phyloP scores from a whole-genome alignment of 768 basidiomycete genomes.

The Boletellus emodensis region DNA sequence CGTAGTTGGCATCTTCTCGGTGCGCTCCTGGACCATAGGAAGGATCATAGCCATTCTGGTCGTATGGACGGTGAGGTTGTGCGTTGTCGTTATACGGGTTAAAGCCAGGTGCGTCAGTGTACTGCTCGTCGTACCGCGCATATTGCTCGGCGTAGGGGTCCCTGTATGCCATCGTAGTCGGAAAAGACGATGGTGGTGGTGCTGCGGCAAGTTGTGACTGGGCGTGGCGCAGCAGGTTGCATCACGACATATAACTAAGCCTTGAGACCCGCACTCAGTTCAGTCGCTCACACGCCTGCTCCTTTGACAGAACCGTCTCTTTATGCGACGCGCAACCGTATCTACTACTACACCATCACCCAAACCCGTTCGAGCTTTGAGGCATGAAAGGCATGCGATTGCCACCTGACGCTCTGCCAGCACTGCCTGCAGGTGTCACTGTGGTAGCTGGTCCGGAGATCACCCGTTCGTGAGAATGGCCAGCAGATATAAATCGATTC shows the following conservation, averaged over 20 bases:
- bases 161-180: constrained; percentile 42
- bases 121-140: constrained; percentile 29
- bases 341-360: constrained; percentile 18
- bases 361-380: constrained; percentile 30
- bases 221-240: constrained; percentile 11
- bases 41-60: constrained; percentile 39
- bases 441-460: constrained; percentile 19
- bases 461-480: constrained; percentile 22
- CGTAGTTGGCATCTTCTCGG: constrained; percentile 35
- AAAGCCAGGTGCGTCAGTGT: constrained; percentile 35
- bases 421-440: constrained; percentile 3
- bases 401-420: constrained; percentile 26
- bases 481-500: constrained; percentile 29
- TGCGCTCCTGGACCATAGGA: constrained; percentile 28
- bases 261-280: not conserved
- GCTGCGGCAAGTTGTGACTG: constrained; percentile 18
- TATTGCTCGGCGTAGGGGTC: constrained; percentile 48
- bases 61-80: constrained; percentile 51
- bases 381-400: constrained; percentile 57
- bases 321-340: not conserved
- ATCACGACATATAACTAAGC: not conserved
- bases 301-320: not conserved
- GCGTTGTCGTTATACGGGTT: constrained; percentile 42
- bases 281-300: constrained; percentile 11
- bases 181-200: constrained; percentile 4